Evolutionary conservation across 345 rosid genomes (phyloP).

Genomic region (Arabidopsis suecica): DNA sequence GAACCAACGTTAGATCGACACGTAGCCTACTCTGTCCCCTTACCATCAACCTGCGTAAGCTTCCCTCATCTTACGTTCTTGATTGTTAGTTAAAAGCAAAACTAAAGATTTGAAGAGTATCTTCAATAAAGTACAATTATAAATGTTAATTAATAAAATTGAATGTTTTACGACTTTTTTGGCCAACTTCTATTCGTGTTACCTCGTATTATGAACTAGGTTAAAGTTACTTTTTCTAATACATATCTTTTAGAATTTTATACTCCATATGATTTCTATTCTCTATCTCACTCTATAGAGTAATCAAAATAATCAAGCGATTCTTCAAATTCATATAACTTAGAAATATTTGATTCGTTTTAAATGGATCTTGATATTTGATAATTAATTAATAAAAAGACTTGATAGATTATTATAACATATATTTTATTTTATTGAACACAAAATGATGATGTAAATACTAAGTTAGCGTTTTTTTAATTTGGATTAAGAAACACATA

Average conservation of each 20-base stretch:
- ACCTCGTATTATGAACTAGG: slow-evolving; percentile 33
- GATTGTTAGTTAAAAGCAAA: slow-evolving; percentile 22
- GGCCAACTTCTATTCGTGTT: slow-evolving; percentile 7
- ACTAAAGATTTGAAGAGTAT: background rate
- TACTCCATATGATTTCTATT: background rate
- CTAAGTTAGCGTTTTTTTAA: background rate
- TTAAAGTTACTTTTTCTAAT: slow-evolving; percentile 1
- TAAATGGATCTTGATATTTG: background rate
- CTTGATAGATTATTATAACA: too few species aligned
- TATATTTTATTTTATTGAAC: background rate
- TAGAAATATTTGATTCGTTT: background rate
- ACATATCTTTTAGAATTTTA: background rate
- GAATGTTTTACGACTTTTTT: slow-evolving; percentile 35
- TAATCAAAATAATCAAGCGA: background rate
- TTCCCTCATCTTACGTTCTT: slow-evolving; percentile 39
- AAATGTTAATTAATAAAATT: slow-evolving; percentile 7
- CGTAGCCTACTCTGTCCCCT: slow-evolving; percentile 31
- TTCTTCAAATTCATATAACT: background rate
- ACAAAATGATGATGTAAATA: background rate
- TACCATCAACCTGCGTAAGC: slow-evolving; percentile 27
- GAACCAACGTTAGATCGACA: slow-evolving; percentile 1
- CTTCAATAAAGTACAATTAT: background rate
- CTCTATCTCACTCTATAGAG: background rate
- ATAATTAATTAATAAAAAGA: background rate
- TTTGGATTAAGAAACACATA: background rate